Conservation (phyloP, 208 protist genomes). For the Leishmania aethiopica region DNA sequence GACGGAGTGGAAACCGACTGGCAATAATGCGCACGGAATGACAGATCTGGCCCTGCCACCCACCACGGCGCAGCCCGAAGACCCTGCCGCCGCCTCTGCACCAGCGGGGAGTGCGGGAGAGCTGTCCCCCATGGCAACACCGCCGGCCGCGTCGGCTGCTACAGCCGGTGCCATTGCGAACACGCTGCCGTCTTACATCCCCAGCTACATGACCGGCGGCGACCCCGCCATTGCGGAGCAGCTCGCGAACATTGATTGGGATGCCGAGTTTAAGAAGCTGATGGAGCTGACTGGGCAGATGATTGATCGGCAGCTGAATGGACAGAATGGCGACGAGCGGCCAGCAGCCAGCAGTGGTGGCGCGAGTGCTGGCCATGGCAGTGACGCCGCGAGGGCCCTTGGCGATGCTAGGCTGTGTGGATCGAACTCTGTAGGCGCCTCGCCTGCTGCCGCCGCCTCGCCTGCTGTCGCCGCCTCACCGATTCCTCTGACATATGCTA, state of each 20-base stretch:
- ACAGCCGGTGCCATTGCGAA: neutral
- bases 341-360: constrained; percentile 10
- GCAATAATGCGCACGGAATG: constrained; percentile 39
- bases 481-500: constrained; percentile 37
- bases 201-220: constrained; percentile 34
- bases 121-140: neutral
- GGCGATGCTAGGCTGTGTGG: neutral
- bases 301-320: constrained; percentile 63
- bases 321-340: constrained; percentile 37
- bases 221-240: constrained; percentile 25
- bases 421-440: neutral
- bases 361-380: neutral
- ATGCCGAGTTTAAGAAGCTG: constrained; percentile 68
- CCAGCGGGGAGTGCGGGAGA: neutral
- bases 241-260: constrained; percentile 58
- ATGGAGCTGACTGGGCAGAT: constrained; percentile 74
- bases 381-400: neutral
- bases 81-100: constrained; percentile 7
- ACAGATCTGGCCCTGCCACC: constrained; percentile 46
- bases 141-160: neutral
- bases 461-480: constrained; percentile 20
- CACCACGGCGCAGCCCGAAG: constrained; percentile 29
- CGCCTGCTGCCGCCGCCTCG: constrained; percentile 18
- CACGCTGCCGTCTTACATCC: constrained; percentile 30
- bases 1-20: constrained; percentile 76